Evolutionary conservation across 1,139 yeast species (phyloP), one percentile per base, ranked within the genome.

Genomic region (Debaryomyces sp.): DNA sequence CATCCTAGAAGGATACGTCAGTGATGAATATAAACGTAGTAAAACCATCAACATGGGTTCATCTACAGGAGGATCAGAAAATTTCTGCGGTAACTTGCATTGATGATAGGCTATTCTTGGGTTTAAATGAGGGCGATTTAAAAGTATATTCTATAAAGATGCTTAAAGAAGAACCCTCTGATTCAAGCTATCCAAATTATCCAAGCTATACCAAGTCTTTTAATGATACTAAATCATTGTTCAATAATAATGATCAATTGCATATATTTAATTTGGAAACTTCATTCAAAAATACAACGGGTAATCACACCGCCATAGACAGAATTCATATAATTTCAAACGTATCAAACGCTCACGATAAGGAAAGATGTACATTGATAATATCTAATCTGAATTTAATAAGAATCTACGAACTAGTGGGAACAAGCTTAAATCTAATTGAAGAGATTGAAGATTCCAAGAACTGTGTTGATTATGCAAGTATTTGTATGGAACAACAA

Each of bases 81-180:
- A 59, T 71, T 9, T 55, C 74, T 4, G 62, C 73, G 1, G 52
- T 71, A 1, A 57, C 55, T 44, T 59, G 57, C 37, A 36, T 49
- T 39, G 52, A 55, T n/a, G 53, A 53, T 7, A 59, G 57, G 38
- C 48, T 73, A 8, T 73, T 62, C 49, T 62, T 71, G 18, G 80
- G 80, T 1, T 61, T 67, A 26, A 47, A 59, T 48, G 70, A 70
- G 54, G 80, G 80, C 2, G 76, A 71, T 53, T 53, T 75, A 13
- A 49, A 61, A 23, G 59, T 71, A 17, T 70, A 49, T 49, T 42
- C 49, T 3, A 44, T 24, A 23, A 37, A 36, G 29, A 15, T 13
- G 12, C 17, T n/a, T 32, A 17, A 34, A 30, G 12, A 34, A 41
- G 32, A 39, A 18, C 37, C 23, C 37, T 21, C 33, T 22, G 46